Base-by-base conservation (phyloP, 371 early-diverging fungal species). In the Mortierella sp. region DNA sequence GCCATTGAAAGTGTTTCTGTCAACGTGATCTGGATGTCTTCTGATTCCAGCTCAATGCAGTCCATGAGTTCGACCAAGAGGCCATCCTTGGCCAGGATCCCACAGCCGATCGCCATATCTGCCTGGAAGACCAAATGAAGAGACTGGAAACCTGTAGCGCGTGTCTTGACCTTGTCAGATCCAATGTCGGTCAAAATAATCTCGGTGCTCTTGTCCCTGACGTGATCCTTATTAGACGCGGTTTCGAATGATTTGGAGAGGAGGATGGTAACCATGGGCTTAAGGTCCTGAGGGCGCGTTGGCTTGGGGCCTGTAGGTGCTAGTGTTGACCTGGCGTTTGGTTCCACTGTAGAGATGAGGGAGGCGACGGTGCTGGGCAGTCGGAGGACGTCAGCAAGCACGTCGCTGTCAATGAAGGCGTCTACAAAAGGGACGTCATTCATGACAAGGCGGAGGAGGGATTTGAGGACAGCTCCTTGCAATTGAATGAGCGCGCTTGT, bases 11-110 rank as follows among this genome's bases (percentile, higher is more conserved):
- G 89, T 4, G 93, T 89, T 56, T 95, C 91, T 0, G 93, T 79
- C 11, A 93, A 88, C 3, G 93, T 91, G 21, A 92, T 76, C 78
- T 96, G 95, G 5, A 94, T 92, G 12, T 88, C 83, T 32, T 89
- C 89, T 4, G 90, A 82, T 74, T 95, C 96, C 80, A 92, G 91
- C 32, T 96, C 96, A 48, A 94, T 81, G 35, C 90, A 89, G 78
- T 96, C 96, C 89, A 95, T 90, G 74, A 95, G 89, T 29, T 94
- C 93, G 44, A 89, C 94, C 46, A 96, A 77, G 1, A 94, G 75
- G 0, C 95, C 95, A 27, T 91, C 91, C 54, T 91, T 90, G 71
- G 88, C 85, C n/a, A 97, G 78, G 41, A 96, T 91, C 6, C 88
- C 84, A 16, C 90, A 88, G 4, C 95, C 97, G 21, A 93, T 88